Evolutionary conservation across 768 basidiomycete species (phyloP), one percentile per base, ranked within the genome.

Genomic region (Mycena chlorophos): DNA sequence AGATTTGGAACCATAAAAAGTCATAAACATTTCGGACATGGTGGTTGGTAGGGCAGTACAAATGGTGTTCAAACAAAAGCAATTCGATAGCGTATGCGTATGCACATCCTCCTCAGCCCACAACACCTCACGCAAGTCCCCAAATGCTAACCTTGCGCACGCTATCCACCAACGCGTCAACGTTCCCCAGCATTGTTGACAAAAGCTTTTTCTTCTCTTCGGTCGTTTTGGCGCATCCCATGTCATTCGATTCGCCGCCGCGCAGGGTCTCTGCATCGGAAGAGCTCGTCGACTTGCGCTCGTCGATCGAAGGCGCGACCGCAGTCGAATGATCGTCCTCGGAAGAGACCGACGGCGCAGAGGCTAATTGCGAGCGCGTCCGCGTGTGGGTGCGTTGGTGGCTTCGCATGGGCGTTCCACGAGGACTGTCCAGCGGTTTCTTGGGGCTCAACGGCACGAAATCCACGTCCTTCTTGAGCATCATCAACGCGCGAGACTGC

Each of bases 131-230:
- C 27, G 71, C 84, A 53, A 92, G 68, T 5, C 93, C 91, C 91
- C 91, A 95, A 52, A 94, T 85, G 0, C 92, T 91, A 0, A 90
- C 91, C 70, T 86, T 89, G 57, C 87, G 78, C 29, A 96, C 89
- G 0, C 92, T 87, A 58, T 92, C 91, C 4, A 96, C 91, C 10
- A 96, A 78, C 27, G 89, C 88, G 67, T 95, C 94, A 2, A 96
- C 94, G 67, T 96, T 95, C 3, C 91, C 93, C 40, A 96, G 70
- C 84, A 94, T 87, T 42, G 82, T 86, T 0, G 88, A 88, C 54
- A 96, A 65, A 40, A 90, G 68, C 66, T 85, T 83, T 69, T 88
- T 92, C 75, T 94, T 94, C 73, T 94, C 89, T 55, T 90, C 87
- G 39, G 84, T 91, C 39, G 85, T 88, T 62, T 78, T 78, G 58